phyloP scores from a whole-genome alignment of 208 protist species.

The Phytomonas sp. region DNA sequence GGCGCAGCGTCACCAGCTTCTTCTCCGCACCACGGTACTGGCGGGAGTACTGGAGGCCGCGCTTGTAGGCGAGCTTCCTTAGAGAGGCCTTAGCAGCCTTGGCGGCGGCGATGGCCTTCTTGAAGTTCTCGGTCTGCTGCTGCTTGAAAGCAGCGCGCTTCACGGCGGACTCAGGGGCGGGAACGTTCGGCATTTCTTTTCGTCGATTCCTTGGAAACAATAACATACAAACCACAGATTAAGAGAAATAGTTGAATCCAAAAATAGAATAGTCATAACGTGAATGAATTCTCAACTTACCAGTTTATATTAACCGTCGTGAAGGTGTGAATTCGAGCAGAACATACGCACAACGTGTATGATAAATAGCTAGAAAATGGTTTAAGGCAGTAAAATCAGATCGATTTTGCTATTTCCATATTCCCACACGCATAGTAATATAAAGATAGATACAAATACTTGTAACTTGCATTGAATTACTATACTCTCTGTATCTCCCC shows the following conservation, averaged over 20 bases:
- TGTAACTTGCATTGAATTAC: slow-evolving; percentile 8
- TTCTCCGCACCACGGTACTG: slow-evolving; percentile 94
- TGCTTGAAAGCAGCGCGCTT: slow-evolving; percentile 88
- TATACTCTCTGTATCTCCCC: not conserved
- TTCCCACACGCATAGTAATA: too few species aligned
- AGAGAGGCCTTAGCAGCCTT: slow-evolving; percentile 59
- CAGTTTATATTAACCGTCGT: not conserved
- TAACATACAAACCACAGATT: too few species aligned
- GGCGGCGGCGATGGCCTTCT: slow-evolving; percentile 66
- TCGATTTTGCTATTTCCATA: too few species aligned
- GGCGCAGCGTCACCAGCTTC: slow-evolving; percentile 72
- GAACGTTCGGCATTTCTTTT: slow-evolving; percentile 61
- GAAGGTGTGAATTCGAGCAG: not conserved
- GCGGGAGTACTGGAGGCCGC: slow-evolving; percentile 90
- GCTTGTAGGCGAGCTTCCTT: slow-evolving; percentile 65
- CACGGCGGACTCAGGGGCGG: slow-evolving; percentile 81
- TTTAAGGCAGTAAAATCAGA: too few species aligned
- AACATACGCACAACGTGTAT: slow-evolving; percentile 7
- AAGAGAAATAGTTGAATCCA: too few species aligned
- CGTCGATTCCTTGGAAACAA: not conserved
- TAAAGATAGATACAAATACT: slow-evolving; percentile 9
- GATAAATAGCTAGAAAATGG: too few species aligned
- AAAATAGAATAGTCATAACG: not conserved
- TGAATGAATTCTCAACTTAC: too few species aligned
- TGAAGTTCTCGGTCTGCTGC: slow-evolving; percentile 87